A percentile compares a stretch with the other conserved stretches of the same genome.
phyloP scores from a whole-genome alignment of 2,329 filamentous ascomycete species.

The Alternaria ethzedia region DNA sequence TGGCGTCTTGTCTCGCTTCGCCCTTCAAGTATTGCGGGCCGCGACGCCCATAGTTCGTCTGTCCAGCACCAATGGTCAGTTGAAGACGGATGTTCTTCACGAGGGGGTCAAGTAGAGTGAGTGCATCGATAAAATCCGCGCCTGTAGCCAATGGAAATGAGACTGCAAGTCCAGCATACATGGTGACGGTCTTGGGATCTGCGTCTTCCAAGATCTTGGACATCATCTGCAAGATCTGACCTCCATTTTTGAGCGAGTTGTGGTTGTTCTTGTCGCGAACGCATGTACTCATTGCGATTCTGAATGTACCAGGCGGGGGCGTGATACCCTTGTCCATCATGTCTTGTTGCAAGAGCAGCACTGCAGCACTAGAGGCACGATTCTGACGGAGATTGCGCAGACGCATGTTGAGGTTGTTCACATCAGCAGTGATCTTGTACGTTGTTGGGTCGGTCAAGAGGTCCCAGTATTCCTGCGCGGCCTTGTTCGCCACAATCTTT shows the following conservation, averaged over 20 bases:
- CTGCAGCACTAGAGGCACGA: slow-evolving; percentile 68
- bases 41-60: not conserved
- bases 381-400: slow-evolving; percentile 70
- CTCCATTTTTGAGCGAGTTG: slow-evolving; percentile 70
- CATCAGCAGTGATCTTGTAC: slow-evolving; percentile 72
- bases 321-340: slow-evolving; percentile 34
- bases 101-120: slow-evolving; percentile 34
- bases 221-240: slow-evolving; percentile 63
- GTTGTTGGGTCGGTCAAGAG: slow-evolving; percentile 63
- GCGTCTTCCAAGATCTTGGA: slow-evolving; percentile 32
- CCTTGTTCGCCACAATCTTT: slow-evolving; percentile 64
- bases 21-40: slow-evolving; percentile 24
- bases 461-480: slow-evolving; percentile 81
- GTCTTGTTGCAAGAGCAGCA: slow-evolving; percentile 61
- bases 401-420: slow-evolving; percentile 71
- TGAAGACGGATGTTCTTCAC: slow-evolving; percentile 38
- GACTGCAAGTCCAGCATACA: slow-evolving; percentile 40
- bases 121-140: slow-evolving; percentile 36
- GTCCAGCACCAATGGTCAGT: slow-evolving; percentile 32
- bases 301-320: slow-evolving; percentile 62
- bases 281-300: slow-evolving; percentile 76
- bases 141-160: slow-evolving; percentile 38
- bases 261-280: slow-evolving; percentile 76
- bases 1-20: slow-evolving; percentile 31
- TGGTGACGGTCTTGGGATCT: slow-evolving; percentile 36